phyloP scores from a whole-genome alignment of 495 filamentous ascomycete genomes.

The Aspergillus nidulans region DNA sequence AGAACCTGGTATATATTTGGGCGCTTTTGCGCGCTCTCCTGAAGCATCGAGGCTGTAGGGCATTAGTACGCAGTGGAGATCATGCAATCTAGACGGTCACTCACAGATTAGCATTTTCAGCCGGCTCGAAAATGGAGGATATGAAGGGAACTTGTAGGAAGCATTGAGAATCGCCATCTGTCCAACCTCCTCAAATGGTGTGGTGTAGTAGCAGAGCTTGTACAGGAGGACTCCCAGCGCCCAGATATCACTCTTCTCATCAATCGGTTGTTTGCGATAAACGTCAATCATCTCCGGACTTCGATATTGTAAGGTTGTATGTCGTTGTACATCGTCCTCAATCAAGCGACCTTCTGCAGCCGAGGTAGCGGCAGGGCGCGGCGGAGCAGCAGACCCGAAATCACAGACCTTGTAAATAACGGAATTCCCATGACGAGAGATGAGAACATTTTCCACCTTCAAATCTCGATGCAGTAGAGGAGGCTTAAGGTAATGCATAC shows the following conservation, averaged over 20 bases:
- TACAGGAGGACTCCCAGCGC: conserved; percentile 92
- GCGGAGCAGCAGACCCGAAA: conserved; percentile 88
- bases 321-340: conserved; percentile 94
- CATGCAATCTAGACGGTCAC: conserved; percentile 13
- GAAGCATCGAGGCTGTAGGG: conserved; percentile 75
- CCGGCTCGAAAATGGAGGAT: conserved; percentile 84
- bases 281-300: conserved; percentile 99
- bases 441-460: conserved; percentile 97
- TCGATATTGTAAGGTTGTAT: conserved; percentile 94
- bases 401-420: conserved; percentile 91
- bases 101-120: conserved; percentile 88
- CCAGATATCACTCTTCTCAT: conserved; percentile 99
- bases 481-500: conserved; percentile 98
- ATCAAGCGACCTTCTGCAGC: conserved; percentile 82
- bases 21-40: conserved; percentile 72
- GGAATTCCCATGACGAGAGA: conserved; percentile 57
- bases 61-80: neutral
- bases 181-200: conserved; percentile 94
- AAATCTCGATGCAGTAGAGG: conserved; percentile 90
- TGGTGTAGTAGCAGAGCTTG: conserved; percentile 99
- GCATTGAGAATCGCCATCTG: conserved; percentile 98
- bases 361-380: conserved; percentile 77
- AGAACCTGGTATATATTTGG: conserved; percentile 95
- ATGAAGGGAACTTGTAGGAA: conserved; percentile 84
- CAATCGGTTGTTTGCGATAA: conserved; percentile 91